Evolutionary conservation across 2,329 filamentous ascomycete species (phyloP), one percentile per base, ranked within the genome.

Genomic region (Pyrenochaeta sp.): DNA sequence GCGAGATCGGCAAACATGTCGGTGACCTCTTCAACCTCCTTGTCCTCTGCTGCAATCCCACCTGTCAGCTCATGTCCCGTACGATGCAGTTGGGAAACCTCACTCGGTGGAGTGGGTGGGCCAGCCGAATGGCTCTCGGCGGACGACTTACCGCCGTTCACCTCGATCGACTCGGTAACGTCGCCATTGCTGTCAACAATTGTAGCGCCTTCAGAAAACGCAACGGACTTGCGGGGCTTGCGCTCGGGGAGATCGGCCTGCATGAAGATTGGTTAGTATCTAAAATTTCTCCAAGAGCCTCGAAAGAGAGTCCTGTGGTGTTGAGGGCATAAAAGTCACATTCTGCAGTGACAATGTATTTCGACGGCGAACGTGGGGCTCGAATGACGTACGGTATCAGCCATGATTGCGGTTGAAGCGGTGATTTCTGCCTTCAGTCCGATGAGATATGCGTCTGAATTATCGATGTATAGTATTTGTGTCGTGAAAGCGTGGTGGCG

Each of bases 161-260:
- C 77, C 68, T 85, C 83, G 64, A 88, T 85, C 76, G 90, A 84
- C 79, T 90, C 88, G 71, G 86, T 91, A 74, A 97, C 87, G 75
- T 89, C 87, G 70, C 94, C 94, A 83, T 97, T 91, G 78, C 87
- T 86, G 82, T 96, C 91, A 76, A 97, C 93, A 70, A 97, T 87
- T 64, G 90, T 85, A 69, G 91, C 86, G 72, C 91, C 91, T 78
- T 95, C 90, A 75, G 89, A 93, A 78, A 98, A 98, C 63, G 92
- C 89, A 72, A 98, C 94, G 41, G 92, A 96, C 81, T 98, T 97
- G 80, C 93, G 90, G 72, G 89, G 87, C 78, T 90, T 92, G 74
- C 85, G 84, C 69, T 88, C 84, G 55, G 75, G 64, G 32, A 76
- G 67, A 60, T 78, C 74, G 70, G 80, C 77, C 79, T 81, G 54